Percentiles rank a stretch among this genome's conserved stretches.
Conservation (phyloP, 345 rosid species). For the rapeseed (Brassica napus) region DNA sequence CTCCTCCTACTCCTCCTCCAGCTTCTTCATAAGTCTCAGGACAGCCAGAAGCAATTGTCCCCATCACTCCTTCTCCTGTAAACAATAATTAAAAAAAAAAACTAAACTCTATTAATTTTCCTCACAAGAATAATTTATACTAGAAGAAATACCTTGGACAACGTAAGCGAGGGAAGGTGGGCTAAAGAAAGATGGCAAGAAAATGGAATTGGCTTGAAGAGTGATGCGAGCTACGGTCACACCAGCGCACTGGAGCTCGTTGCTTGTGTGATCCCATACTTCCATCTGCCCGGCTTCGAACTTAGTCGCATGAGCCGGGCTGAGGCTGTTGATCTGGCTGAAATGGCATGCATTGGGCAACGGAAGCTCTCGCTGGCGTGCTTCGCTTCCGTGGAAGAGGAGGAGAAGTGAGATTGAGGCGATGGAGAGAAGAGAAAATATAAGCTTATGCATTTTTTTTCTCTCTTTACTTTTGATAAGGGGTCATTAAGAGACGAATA, state of each 20-base stretch:
- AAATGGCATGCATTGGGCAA: constrained; percentile 50
- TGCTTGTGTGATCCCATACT: constrained; percentile 55
- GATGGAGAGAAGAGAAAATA: constrained; percentile 37
- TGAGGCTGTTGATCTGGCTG: constrained; percentile 42
- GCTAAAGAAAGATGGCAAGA: constrained; percentile 51
- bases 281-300: constrained; percentile 60
- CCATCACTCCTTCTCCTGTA: constrained; percentile 51
- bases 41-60: constrained; percentile 54
- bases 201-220: constrained; percentile 56
- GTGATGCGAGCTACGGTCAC: constrained; percentile 51
- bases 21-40: constrained; percentile 62
- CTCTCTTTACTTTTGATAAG: not conserved
- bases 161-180: constrained; percentile 54
- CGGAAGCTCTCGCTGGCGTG: constrained; percentile 34
- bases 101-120: not conserved
- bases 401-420: constrained; percentile 44
- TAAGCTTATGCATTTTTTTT: constrained; percentile 25
- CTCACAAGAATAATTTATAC: not conserved
- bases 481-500: not conserved
- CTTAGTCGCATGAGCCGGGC: constrained; percentile 47
- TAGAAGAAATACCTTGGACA: constrained; percentile 44
- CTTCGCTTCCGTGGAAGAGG: constrained; percentile 41
- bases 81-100: not conserved
- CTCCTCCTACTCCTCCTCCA: constrained; percentile 18
- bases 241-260: constrained; percentile 63